Evolutionary conservation across 768 basidiomycete species (phyloP), one percentile per base, ranked within the genome.

Genomic region (Lactifluus volemus): DNA sequence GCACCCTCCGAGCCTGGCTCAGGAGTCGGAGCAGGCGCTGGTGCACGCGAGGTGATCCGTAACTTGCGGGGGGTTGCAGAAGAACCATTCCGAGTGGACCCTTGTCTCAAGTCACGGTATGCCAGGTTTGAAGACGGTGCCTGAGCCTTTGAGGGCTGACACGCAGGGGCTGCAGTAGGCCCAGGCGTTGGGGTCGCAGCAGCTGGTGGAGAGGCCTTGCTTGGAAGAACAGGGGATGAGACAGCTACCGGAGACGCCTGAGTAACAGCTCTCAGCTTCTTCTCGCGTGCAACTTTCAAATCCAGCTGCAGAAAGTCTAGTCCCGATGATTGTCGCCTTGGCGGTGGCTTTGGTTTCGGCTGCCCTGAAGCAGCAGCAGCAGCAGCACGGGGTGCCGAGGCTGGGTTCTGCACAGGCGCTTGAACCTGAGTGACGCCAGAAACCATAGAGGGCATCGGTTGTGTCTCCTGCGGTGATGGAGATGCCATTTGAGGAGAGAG

Each of bases 301-400:
- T 62, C 61, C 17, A 62, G 9, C 47, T 62, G 61, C 39, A 62
- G 25, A 44, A 62, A 62, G 39, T 62, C 47, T 29, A 62, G 21
- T 39, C 56, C 61, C 2, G 39, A 57, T 17, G 61, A 58, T 36
- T 58, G 55, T 48, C 61, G 61, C n/a, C 47, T 58, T 3, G 51
- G 14, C 1, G 19, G 38, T 14, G 17, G 38, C 12, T 29, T 62
- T 15, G 38, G 12, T 7, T 58, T 42, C 41, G 58, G 47, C 25
- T 38, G 38, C 5, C 21, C 45, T 3, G 52, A 39, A 44, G 54
- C 14, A 14, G 42, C 15, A 21, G 8, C 5, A 25, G 52, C 19
- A 1, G 8, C 25, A 25, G 25, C 25, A 25, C 25, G 25, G 25
- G 25, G 34, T 25, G 51, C 10, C 11, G 38, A 38, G 14, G 45